Conservation (phyloP, 352 stramenopile genomes). For the Globisporangium sylvaticum region DNA sequence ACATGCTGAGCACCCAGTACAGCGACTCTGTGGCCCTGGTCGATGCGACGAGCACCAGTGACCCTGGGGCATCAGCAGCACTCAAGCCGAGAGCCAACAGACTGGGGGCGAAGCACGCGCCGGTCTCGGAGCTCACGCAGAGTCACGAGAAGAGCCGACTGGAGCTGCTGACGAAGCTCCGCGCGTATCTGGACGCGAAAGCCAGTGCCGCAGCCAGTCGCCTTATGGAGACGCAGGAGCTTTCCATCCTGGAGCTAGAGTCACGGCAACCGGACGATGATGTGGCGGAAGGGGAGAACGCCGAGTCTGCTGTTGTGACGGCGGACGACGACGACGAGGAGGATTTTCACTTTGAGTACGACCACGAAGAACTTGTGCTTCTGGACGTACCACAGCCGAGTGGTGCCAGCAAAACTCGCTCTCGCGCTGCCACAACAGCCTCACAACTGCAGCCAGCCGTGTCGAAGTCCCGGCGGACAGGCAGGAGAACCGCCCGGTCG, state of each 20-base stretch:
- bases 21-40: conserved; percentile 7
- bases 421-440: not conserved
- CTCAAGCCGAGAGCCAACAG: not conserved
- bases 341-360: conserved; percentile 7
- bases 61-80: not conserved
- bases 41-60: not conserved
- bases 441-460: not conserved
- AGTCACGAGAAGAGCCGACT: conserved; percentile 9
- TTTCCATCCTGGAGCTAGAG: not conserved
- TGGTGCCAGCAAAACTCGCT: not conserved
- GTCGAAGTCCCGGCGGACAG: not conserved
- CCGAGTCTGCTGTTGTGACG: not conserved
- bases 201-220: not conserved
- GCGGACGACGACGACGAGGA: not conserved
- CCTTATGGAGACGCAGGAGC: not conserved
- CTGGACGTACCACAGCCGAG: not conserved
- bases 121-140: conserved; percentile 1
- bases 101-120: not conserved
- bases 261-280: too few relatives aligned
- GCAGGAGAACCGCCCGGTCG: not conserved
- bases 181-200: conserved; percentile 6
- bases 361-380: not conserved
- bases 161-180: conserved; percentile 4
- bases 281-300: not conserved
- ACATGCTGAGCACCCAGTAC: conserved; percentile 2